Base-by-base conservation (phyloP, 192 early-diverging fungal species). In the Bifiguratus adelaidae region DNA sequence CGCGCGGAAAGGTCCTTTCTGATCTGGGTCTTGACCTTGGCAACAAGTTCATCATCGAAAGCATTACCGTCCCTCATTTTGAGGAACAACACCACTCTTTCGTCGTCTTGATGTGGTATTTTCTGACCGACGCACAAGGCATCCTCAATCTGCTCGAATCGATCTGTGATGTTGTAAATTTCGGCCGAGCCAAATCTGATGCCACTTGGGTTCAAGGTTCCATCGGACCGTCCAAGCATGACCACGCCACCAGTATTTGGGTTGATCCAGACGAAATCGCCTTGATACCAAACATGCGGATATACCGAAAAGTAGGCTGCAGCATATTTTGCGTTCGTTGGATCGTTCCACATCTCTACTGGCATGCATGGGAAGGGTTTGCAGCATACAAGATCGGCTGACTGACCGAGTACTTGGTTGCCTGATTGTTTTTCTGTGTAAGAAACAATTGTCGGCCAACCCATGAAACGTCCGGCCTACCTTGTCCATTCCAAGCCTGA, bases 311-410 rank as follows among this genome's bases (percentile, higher is more conserved):
- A 99, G 64, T 99, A 99, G 0, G 95, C 89, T 7, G 58, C 52
- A 43, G 49, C 74, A 67, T 99, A 99, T 60, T 91, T 89, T 37
- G 61, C 51, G 52, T 73, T 64, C 11, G 63, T 70, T 1, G 67
- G 54, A 12, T 65, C 60, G 58, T 98, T 92, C 82, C 86, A 99
- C 68, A 99, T 92, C 50, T 71, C 84, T 2, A 94, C 89, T 24
- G 95, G 95, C 95, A 96, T 96, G 61, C 88, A 89, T 4, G 95
- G 95, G 76, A 99, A 99, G 4, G 92, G 85, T 49, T 74, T 74
- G 1, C 81, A 84, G 66, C 95, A 99, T 3, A 95, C 87, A 55
- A 99, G 50, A 53, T 99, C 95, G 3, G 86, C 95, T 8, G 88
- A 74, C 41, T 84, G 57, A 18, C 76, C 84, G 28, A 68, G 63